A percentile compares a stretch with the other conserved stretches of the same genome.
Conservation (phyloP, 129 eudicot genomes). For the Lactuca sativa region DNA sequence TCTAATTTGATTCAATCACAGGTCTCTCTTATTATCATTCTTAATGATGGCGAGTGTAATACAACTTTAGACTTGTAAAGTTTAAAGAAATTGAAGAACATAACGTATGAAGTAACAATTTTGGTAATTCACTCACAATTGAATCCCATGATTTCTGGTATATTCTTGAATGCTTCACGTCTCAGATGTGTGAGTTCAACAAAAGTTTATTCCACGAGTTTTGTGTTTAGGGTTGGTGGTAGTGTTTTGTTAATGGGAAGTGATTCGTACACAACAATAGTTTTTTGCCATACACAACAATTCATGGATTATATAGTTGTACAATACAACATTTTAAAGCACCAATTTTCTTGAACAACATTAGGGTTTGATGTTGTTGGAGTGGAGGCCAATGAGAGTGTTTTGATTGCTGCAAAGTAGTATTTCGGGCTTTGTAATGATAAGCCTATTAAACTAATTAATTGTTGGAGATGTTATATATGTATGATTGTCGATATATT, state of each 20-base stretch:
- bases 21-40: constrained; percentile 38
- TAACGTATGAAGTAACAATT: constrained; percentile 37
- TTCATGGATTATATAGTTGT: too few relatives aligned
- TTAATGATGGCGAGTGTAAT: background rate
- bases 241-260: constrained; percentile 85
- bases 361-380: too few relatives aligned
- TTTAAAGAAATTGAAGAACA: constrained; percentile 25
- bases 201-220: constrained; percentile 48
- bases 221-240: constrained; percentile 87
- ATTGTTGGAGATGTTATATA: constrained; percentile 56
- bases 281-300: too few relatives aligned
- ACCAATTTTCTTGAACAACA: too few relatives aligned
- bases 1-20: constrained; percentile 80
- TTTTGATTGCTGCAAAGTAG: constrained; percentile 52
- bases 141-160: constrained; percentile 75
- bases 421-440: constrained; percentile 59
- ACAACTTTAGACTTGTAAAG: constrained; percentile 15
- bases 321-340: too few relatives aligned
- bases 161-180: constrained; percentile 42
- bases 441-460: constrained; percentile 24
- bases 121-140: constrained; percentile 72
- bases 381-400: constrained; percentile 15
- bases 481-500: background rate
- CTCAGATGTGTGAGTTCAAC: constrained; percentile 36
- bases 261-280: too few relatives aligned